Conservation (phyloP, 2,329 filamentous ascomycete species). For the Pestalotiopsis sp. region DNA sequence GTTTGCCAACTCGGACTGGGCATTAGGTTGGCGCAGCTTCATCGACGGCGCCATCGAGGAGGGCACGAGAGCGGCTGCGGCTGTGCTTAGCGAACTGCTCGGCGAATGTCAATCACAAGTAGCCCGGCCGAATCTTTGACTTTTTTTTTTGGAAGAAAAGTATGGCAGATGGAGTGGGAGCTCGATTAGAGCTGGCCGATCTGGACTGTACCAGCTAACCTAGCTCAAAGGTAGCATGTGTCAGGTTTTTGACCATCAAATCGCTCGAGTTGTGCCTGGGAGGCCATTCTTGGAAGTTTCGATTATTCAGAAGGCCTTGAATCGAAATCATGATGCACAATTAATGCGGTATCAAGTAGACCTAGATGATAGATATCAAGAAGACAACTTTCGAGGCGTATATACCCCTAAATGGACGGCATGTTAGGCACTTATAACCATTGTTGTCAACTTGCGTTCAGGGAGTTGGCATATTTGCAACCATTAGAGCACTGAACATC, state of each 20-base stretch:
- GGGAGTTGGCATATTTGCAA: too few relatives aligned
- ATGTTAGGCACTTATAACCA: too few relatives aligned
- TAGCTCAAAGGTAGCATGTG: background rate
- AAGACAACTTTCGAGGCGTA: too few relatives aligned
- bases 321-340: too few relatives aligned
- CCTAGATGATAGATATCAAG: too few relatives aligned
- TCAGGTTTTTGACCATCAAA: background rate
- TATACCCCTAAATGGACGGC: too few relatives aligned
- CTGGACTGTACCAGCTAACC: background rate
- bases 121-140: background rate
- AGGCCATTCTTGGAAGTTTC: background rate
- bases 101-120: background rate
- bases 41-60: slow-evolving; percentile 54
- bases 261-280: background rate
- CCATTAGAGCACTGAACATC: background rate
- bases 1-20: slow-evolving; percentile 53
- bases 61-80: slow-evolving; percentile 37
- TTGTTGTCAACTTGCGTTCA: too few relatives aligned
- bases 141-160: background rate
- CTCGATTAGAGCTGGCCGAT: background rate
- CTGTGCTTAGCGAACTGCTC: slow-evolving; percentile 8
- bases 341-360: too few relatives aligned
- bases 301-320: background rate
- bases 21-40: slow-evolving; percentile 50
- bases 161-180: background rate